Conservation (phyloP, 2,329 filamentous ascomycete genomes). For the Aspergillus flavus region DNA sequence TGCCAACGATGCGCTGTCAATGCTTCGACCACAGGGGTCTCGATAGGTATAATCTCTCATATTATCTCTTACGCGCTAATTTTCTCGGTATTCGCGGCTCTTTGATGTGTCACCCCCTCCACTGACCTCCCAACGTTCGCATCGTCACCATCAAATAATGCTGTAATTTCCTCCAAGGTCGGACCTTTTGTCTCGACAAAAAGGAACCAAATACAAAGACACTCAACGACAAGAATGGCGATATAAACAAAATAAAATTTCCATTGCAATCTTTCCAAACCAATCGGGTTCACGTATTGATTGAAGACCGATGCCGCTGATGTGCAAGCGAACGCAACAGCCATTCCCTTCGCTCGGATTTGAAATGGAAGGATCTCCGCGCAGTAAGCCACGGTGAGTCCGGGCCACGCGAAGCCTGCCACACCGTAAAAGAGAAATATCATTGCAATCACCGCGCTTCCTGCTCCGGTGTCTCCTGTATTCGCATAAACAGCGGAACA, state of each 20-base stretch:
- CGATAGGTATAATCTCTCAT: neutral
- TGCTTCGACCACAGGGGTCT: conserved; percentile 14
- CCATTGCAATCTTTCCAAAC: conserved; percentile 21
- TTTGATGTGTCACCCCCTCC: neutral
- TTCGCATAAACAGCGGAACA: conserved; percentile 2
- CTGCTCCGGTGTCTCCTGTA: conserved; percentile 15
- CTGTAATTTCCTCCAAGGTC: conserved; percentile 3
- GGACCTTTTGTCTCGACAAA: conserved; percentile 4
- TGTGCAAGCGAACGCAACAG: neutral
- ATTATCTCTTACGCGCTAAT: neutral
- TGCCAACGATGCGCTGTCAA: conserved; percentile 20
- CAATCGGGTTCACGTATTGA: conserved; percentile 11
- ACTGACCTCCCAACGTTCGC: neutral
- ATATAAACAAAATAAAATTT: conserved; percentile 14
- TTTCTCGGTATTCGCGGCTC: neutral
- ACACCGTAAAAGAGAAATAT: conserved; percentile 27
- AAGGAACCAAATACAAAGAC: neutral
- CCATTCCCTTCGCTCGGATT: conserved; percentile 3
- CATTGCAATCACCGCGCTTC: conserved; percentile 15
- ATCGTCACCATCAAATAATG: neutral
- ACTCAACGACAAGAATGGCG: neutral
- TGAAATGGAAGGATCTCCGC: conserved; percentile 7
- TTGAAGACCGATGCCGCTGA: neutral
- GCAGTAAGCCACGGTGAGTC: conserved; percentile 20
- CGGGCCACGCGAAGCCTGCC: conserved; percentile 29